A percentile compares a stretch with the other conserved stretches of the same genome.
phyloP scores from a whole-genome alignment of 129 eudicot species.

The Daucus carota region DNA sequence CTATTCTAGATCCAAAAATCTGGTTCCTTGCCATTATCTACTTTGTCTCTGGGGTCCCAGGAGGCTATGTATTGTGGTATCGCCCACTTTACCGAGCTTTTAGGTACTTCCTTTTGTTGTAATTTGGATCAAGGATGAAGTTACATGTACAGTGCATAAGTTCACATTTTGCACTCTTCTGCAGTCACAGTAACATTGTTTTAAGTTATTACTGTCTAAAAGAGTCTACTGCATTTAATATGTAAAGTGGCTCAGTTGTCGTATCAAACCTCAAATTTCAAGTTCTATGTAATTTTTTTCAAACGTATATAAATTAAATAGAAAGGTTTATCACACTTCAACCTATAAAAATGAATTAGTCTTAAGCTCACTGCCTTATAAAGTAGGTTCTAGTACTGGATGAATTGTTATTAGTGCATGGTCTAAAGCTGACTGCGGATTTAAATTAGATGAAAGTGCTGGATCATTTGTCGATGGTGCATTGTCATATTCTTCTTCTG shows the following conservation, averaged over 20 bases:
- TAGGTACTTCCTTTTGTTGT: slow-evolving; percentile 34
- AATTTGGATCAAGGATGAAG: not conserved
- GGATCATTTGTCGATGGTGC: not conserved
- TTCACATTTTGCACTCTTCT: not conserved
- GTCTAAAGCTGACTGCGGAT: not conserved
- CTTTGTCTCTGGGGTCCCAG: slow-evolving; percentile 74
- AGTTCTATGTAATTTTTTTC: not conserved
- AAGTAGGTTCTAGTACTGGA: not conserved
- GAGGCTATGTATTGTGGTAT: slow-evolving; percentile 75
- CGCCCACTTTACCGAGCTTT: slow-evolving; percentile 80
- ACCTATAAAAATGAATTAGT: not conserved
- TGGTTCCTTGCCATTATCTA: slow-evolving; percentile 81
- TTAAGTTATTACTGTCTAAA: not conserved
- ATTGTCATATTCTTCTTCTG: not conserved
- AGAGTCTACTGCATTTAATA: not conserved
- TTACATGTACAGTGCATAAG: not conserved
- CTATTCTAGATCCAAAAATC: slow-evolving; percentile 42
- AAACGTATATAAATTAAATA: not conserved
- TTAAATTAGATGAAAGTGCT: not conserved
- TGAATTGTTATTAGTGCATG: not conserved
- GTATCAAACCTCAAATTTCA: not conserved
- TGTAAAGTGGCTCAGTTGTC: not conserved
- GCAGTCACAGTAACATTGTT: not conserved
- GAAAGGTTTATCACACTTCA: not conserved
- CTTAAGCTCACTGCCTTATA: not conserved